Conservation (phyloP, 139 green algal genomes). For the Tetraselmis chui region DNA sequence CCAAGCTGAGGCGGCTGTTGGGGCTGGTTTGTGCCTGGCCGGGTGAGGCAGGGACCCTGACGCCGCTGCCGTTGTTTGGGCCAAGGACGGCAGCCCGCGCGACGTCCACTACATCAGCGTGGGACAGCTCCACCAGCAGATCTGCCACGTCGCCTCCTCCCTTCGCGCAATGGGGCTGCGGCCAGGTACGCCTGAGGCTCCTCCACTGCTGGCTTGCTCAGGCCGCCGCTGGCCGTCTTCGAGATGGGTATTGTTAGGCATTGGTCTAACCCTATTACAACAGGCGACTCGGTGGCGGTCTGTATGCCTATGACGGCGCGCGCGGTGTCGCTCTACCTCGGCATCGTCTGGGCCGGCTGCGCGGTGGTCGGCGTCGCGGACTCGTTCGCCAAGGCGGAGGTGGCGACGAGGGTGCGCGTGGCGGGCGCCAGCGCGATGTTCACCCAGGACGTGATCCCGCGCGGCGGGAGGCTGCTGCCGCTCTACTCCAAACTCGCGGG, state of each 20-base stretch:
- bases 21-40: too few relatives aligned
- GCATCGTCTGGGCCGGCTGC: slow-evolving; percentile 71
- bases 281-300: slow-evolving; percentile 69
- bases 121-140: slow-evolving; percentile 34
- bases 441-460: slow-evolving; percentile 75
- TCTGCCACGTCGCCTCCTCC: slow-evolving; percentile 30
- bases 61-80: slow-evolving; percentile 64
- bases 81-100: slow-evolving; percentile 39
- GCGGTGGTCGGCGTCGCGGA: slow-evolving; percentile 80
- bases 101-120: slow-evolving; percentile 38
- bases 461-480: slow-evolving; percentile 60
- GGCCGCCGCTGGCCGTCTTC: too few relatives aligned
- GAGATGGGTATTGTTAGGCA: too few relatives aligned
- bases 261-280: too few relatives aligned
- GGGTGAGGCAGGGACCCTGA: slow-evolving; percentile 27
- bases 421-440: slow-evolving; percentile 57
- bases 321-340: slow-evolving; percentile 70
- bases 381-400: slow-evolving; percentile 68
- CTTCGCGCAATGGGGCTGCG: slow-evolving; percentile 26
- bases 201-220: too few relatives aligned
- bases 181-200: slow-evolving; percentile 24
- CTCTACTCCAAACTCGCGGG: slow-evolving; percentile 61
- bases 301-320: slow-evolving; percentile 70
- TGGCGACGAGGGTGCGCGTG: slow-evolving; percentile 64
- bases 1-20: too few relatives aligned